Conservation (phyloP, 116 monocot genomes). For the Papilionanthe hybrid region DNA sequence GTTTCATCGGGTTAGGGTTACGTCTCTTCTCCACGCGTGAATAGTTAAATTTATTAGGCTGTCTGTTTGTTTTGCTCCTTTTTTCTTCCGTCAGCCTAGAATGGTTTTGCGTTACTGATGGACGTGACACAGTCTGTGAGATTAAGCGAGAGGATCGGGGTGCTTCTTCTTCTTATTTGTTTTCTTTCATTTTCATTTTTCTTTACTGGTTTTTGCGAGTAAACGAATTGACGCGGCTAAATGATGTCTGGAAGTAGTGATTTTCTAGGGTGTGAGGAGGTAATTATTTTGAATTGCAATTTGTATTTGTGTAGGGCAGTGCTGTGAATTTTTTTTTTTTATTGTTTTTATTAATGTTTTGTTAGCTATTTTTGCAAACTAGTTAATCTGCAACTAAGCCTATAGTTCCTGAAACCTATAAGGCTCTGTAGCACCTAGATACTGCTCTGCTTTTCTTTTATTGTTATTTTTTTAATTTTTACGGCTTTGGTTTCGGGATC, state of each 20-base stretch:
- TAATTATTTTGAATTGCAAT: neutral
- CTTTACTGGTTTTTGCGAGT: too few species aligned
- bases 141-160: constrained; percentile 1
- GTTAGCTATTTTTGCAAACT: neutral
- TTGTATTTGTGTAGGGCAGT: neutral
- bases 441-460: neutral
- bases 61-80: constrained; percentile 2
- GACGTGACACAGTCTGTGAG: neutral
- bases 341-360: neutral
- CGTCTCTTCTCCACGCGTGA: neutral
- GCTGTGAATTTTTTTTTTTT: neutral
- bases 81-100: neutral
- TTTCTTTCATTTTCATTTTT: neutral
- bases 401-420: neutral
- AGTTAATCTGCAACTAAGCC: constrained; percentile 1
- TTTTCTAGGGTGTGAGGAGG: neutral
- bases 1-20: constrained; percentile 6
- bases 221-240: neutral
- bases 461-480: neutral
- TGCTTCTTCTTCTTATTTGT: neutral
- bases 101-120: neutral
- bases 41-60: neutral
- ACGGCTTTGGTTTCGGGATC: neutral
- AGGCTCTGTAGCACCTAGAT: neutral
- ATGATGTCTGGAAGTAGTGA: neutral